Evolutionary conservation across 768 basidiomycete genomes (phyloP).

Genomic region (Rhizopogon salebrosus): DNA sequence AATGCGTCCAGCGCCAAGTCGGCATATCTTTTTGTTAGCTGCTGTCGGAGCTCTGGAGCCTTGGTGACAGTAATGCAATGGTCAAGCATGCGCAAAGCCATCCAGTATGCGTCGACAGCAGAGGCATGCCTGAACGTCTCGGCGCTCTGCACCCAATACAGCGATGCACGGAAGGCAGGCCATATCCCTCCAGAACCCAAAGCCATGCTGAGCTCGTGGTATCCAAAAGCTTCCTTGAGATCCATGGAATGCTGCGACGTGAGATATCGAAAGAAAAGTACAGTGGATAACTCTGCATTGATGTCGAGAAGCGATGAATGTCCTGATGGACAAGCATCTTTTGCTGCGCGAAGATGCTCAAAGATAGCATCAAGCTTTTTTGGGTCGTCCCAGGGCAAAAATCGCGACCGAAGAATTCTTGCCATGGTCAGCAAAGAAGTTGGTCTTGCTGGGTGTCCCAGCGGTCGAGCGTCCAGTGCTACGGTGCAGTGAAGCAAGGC

Average conservation of each 20-base stretch:
- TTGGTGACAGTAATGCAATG: constrained; percentile 13
- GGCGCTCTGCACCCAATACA: constrained; percentile 17
- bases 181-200: constrained; percentile 14
- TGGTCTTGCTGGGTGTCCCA: constrained; percentile 10
- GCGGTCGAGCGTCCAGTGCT: background rate
- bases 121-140: constrained; percentile 16
- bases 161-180: constrained; percentile 11
- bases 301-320: constrained; percentile 18
- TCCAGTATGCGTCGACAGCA: constrained; percentile 12
- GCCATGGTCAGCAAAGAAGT: constrained; percentile 15
- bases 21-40: constrained; percentile 8
- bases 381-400: constrained; percentile 15
- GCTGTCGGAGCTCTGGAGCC: constrained; percentile 9
- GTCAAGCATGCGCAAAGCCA: constrained; percentile 14
- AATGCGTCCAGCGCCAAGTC: constrained; percentile 21
- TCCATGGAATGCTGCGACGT: constrained; percentile 13
- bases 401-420: constrained; percentile 17
- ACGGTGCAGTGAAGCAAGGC: constrained; percentile 15
- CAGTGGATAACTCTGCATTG: constrained; percentile 18
- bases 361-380: constrained; percentile 23
- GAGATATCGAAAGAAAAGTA: constrained; percentile 21
- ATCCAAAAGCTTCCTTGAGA: constrained; percentile 18
- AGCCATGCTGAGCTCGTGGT: constrained; percentile 13
- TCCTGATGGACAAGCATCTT: constrained; percentile 15
- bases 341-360: constrained; percentile 18